Evolutionary conservation across 305 asterid genomes (phyloP).

Genomic region (Fraxinus greggii): DNA sequence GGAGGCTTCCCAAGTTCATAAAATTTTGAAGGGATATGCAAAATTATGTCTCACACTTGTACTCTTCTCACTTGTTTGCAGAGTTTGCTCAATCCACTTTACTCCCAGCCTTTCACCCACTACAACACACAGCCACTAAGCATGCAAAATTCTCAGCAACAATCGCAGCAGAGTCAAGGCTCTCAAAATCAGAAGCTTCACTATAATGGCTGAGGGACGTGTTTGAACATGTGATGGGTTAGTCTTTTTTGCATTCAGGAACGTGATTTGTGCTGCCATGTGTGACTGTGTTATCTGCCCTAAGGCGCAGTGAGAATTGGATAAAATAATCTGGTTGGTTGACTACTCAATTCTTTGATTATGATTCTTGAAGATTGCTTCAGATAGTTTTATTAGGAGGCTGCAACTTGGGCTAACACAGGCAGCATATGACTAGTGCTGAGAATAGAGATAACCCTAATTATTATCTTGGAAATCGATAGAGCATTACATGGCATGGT

Average conservation of each 20-base stretch:
- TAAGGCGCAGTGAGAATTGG: slow-evolving; percentile 37
- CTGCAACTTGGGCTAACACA: slow-evolving; percentile 34
- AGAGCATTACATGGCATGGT: slow-evolving; percentile 36
- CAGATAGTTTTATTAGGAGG: slow-evolving; percentile 24
- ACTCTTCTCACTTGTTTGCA: slow-evolving; percentile 33
- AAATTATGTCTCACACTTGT: background rate
- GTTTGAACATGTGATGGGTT: slow-evolving; percentile 31
- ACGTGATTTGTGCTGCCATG: slow-evolving; percentile 53
- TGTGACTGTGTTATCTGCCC: slow-evolving; percentile 35
- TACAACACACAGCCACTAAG: slow-evolving; percentile 72
- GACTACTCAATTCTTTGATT: slow-evolving; percentile 27
- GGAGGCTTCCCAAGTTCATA: background rate
- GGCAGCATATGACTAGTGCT: slow-evolving; percentile 39
- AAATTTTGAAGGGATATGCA: background rate
- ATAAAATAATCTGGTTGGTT: slow-evolving; percentile 28
- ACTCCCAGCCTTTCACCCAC: slow-evolving; percentile 82
- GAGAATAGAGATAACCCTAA: slow-evolving; percentile 41
- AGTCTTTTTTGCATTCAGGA: slow-evolving; percentile 50
- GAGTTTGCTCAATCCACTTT: slow-evolving; percentile 73
- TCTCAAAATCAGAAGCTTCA: slow-evolving; percentile 77
- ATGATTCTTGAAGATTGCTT: slow-evolving; percentile 30
- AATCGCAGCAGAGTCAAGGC: slow-evolving; percentile 67
- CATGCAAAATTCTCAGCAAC: slow-evolving; percentile 69
- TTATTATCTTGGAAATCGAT: slow-evolving; percentile 27
- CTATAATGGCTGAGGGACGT: slow-evolving; percentile 59